Percentiles rank a stretch among this genome's conserved stretches.
Conservation (phyloP, 768 basidiomycete species). For the Kwoniella sp. region DNA sequence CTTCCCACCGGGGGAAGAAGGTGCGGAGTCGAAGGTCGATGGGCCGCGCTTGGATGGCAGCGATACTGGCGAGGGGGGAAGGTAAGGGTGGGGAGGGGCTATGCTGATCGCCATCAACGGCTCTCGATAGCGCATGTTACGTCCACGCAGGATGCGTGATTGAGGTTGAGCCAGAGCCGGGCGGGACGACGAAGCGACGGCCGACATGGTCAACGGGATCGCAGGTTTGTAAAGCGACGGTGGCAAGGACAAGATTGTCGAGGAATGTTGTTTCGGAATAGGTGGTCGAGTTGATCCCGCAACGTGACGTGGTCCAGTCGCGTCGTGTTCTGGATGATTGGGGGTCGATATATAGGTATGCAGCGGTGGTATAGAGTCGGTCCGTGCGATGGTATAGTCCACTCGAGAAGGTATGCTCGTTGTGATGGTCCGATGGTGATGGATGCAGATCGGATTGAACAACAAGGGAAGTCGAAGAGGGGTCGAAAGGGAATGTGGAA, state of each 20-base stretch:
- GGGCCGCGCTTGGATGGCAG: constrained; percentile 15
- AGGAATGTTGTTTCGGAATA: neutral
- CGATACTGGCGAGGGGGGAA: constrained; percentile 20
- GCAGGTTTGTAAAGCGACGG: neutral
- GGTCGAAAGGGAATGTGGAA: neutral
- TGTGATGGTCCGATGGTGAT: constrained; percentile 2
- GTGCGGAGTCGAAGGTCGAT: constrained; percentile 2
- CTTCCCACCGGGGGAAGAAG: constrained; percentile 7
- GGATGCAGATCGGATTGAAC: constrained; percentile 1
- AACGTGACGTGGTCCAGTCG: too few species aligned
- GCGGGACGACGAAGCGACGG: constrained; percentile 8
- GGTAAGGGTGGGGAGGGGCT: too few species aligned
- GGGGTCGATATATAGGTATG: neutral
- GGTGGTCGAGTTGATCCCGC: too few species aligned
- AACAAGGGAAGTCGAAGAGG: neutral
- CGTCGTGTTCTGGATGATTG: neutral
- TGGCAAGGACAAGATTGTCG: neutral
- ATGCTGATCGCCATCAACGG: too few species aligned
- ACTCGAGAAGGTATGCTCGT: neutral
- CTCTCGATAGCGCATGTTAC: too few species aligned
- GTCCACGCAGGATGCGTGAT: too few species aligned
- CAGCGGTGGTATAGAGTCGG: neutral
- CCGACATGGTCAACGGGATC: constrained; percentile 1
- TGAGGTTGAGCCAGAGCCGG: neutral
- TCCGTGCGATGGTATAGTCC: neutral